These are phyloP conservation scores for Fonsecaea nubica DNA, from an alignment of 2,329 filamentous ascomycete genomes.

Conservation along the genomic window DNA sequence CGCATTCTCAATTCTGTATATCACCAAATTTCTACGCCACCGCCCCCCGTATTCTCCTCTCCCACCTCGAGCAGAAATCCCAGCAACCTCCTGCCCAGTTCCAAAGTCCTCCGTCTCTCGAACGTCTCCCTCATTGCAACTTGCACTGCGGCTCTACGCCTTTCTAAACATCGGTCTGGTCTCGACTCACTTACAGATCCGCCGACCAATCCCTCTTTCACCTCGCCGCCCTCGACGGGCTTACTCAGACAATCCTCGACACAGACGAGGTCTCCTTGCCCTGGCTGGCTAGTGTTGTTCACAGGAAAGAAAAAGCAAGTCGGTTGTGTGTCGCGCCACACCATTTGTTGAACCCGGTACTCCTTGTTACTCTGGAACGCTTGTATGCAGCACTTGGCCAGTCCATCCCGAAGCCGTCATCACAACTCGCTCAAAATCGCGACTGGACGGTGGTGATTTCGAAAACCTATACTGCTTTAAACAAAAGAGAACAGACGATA, in stretches of 20 bases:
- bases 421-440: not conserved
- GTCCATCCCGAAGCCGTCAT: not conserved
- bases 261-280: constrained; percentile 1
- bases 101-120: not conserved
- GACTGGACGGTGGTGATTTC: not conserved
- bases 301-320: not conserved
- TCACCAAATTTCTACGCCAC: constrained; percentile 16
- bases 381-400: not conserved
- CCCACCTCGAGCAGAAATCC: constrained; percentile 18
- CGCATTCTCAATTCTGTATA: constrained; percentile 38
- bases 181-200: not conserved
- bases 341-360: not conserved
- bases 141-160: constrained; percentile 8
- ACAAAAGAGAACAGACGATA: not conserved
- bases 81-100: constrained; percentile 16
- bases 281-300: constrained; percentile 15
- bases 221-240: constrained; percentile 26
- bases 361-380: not conserved
- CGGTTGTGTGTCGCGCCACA: constrained; percentile 1
- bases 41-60: constrained; percentile 24
- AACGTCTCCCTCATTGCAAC: constrained; percentile 7
- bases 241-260: constrained; percentile 27
- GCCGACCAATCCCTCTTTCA: not conserved
- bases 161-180: not conserved
- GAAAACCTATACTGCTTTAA: constrained; percentile 7